Evolutionary conservation across 1,284 basidiomycete species (phyloP).

Genomic region (Ganoderma sp.): DNA sequence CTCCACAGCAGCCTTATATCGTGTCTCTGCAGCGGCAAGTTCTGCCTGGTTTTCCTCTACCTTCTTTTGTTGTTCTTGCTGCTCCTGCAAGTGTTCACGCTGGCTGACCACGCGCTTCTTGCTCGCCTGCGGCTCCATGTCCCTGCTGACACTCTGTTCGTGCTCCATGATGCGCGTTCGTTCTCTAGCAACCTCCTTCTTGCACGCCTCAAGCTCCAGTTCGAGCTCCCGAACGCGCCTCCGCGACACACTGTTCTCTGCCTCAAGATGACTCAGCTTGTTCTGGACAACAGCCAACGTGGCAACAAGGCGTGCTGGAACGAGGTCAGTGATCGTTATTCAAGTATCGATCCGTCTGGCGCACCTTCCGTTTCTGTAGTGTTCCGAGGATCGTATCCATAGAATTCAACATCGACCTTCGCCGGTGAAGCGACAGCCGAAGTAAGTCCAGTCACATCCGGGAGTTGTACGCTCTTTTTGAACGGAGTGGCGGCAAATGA

Average conservation of each 20-base stretch:
- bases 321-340: background rate
- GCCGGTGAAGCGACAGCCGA: slow-evolving; percentile 74
- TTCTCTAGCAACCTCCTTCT: slow-evolving; percentile 71
- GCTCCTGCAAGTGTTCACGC: slow-evolving; percentile 19
- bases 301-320: slow-evolving; percentile 61
- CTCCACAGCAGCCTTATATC: slow-evolving; percentile 77
- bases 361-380: slow-evolving; percentile 67
- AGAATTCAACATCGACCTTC: slow-evolving; percentile 57
- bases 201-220: slow-evolving; percentile 78
- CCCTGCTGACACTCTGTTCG: slow-evolving; percentile 47
- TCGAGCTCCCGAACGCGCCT: slow-evolving; percentile 83
- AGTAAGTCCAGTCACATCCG: slow-evolving; percentile 81
- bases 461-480: slow-evolving; percentile 56
- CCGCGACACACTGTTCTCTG: slow-evolving; percentile 80
- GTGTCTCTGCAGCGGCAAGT: slow-evolving; percentile 33
- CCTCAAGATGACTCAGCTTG: slow-evolving; percentile 72
- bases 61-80: slow-evolving; percentile 27
- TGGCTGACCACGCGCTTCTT: slow-evolving; percentile 17
- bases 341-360: background rate
- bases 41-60: slow-evolving; percentile 32
- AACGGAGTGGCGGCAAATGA: slow-evolving; percentile 31
- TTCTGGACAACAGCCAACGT: slow-evolving; percentile 68
- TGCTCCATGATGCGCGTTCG: slow-evolving; percentile 64
- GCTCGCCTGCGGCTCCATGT: slow-evolving; percentile 29
- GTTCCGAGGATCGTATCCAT: slow-evolving; percentile 53